Evolutionary conservation across 2,329 filamentous ascomycete species (phyloP).

Genomic region (Pseudocercospora pini-densiflorae): DNA sequence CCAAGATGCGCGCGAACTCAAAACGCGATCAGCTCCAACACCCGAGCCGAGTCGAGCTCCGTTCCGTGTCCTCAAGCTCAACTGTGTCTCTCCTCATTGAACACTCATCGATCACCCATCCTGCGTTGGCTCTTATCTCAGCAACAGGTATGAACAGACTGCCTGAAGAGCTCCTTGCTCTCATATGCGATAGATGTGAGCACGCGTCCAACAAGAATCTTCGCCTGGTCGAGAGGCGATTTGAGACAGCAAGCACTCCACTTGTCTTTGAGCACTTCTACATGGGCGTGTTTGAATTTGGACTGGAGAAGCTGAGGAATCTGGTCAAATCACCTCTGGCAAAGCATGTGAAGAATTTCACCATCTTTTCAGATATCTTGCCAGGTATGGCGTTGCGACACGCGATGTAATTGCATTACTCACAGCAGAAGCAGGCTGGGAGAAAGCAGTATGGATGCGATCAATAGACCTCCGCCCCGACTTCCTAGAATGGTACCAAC

Average conservation of each 20-base stretch:
- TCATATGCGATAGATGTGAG: constrained; percentile 30
- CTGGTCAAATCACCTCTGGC: constrained; percentile 29
- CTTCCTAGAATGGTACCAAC: background rate
- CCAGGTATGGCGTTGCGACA: constrained; percentile 16
- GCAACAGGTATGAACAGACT: constrained; percentile 22
- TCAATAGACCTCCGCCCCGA: constrained; percentile 17
- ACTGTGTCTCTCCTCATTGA: too few relatives aligned
- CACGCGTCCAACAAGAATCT: constrained; percentile 29
- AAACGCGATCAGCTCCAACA: background rate
- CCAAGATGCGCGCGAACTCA: background rate
- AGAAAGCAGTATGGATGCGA: background rate
- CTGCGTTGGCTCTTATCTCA: background rate
- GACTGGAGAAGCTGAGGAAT: constrained; percentile 29
- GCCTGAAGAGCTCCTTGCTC: constrained; percentile 36
- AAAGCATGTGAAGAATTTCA: constrained; percentile 34
- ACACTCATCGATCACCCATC: too few relatives aligned
- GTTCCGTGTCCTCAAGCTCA: too few relatives aligned
- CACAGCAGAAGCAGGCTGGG: constrained; percentile 11
- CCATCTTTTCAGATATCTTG: constrained; percentile 34
- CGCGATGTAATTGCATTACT: constrained; percentile 17
- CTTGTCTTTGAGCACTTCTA: constrained; percentile 33
- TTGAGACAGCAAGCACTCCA: constrained; percentile 26
- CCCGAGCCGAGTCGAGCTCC: too few relatives aligned
- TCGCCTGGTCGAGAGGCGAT: constrained; percentile 28
- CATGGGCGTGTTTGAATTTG: constrained; percentile 31